Evolutionary conservation across 2,329 filamentous ascomycete species (phyloP).

Genomic region (Colletotrichum lentis): DNA sequence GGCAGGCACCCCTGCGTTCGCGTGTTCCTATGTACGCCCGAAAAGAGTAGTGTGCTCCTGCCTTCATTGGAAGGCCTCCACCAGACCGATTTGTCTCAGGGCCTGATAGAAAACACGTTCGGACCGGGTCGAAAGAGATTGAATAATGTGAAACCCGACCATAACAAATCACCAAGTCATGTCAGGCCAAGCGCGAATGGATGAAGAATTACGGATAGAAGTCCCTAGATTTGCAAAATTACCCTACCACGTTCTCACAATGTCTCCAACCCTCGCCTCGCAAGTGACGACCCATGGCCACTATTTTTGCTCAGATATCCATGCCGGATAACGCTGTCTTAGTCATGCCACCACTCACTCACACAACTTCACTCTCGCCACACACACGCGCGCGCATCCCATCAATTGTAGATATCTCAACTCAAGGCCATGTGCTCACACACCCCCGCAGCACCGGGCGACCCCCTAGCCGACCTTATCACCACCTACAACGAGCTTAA

Average conservation of each 20-base stretch:
- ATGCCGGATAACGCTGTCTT: not conserved
- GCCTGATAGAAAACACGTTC: not conserved
- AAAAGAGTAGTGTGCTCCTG: not conserved
- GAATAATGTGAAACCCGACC: not conserved
- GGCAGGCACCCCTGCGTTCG: slow-evolving; percentile 13
- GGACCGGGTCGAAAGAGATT: not conserved
- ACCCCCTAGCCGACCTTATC: slow-evolving; percentile 65
- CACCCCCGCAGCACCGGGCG: slow-evolving; percentile 35
- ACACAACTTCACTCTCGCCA: slow-evolving; percentile 5
- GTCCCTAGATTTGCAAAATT: not conserved
- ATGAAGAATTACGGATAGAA: too few species aligned
- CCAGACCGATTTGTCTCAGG: not conserved
- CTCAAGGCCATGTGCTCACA: slow-evolving; percentile 11
- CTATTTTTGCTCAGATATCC: slow-evolving; percentile 2
- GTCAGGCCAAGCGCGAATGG: not conserved
- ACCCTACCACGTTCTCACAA: too few species aligned
- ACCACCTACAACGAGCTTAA: slow-evolving; percentile 79
- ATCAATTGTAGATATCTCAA: too few species aligned
- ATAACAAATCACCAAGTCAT: not conserved
- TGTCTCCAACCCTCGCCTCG: not conserved
- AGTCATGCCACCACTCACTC: slow-evolving; percentile 22
- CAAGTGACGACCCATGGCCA: slow-evolving; percentile 1
- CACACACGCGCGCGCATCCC: not conserved
- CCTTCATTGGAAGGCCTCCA: not conserved
- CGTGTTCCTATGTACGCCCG: not conserved